phyloP scores from a whole-genome alignment of 2,329 filamentous ascomycete species.

The Pseudogymnoascus sp. region DNA sequence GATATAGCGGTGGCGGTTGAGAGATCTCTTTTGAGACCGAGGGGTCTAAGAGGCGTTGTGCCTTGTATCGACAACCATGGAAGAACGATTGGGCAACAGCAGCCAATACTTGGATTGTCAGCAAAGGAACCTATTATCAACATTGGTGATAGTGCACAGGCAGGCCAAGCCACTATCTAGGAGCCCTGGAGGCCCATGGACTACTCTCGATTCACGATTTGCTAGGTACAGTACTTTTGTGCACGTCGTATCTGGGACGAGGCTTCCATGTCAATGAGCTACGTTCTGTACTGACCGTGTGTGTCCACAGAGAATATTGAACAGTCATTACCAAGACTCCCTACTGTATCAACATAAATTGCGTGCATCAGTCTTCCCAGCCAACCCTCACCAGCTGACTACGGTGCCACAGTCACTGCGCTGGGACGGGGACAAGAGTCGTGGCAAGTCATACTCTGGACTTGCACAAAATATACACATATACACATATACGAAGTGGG shows the following conservation, averaged over 20 bases:
- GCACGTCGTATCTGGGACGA: background rate
- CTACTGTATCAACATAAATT: background rate
- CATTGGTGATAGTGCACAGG: background rate
- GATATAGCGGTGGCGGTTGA: background rate
- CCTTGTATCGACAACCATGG: background rate
- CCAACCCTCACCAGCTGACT: background rate
- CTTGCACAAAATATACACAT: background rate
- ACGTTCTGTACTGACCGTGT: background rate
- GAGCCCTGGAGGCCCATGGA: background rate
- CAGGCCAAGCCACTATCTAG: background rate
- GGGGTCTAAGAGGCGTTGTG: background rate
- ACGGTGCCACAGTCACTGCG: background rate
- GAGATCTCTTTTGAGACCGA: background rate
- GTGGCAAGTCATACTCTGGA: background rate
- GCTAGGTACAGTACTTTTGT: background rate
- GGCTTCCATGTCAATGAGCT: background rate
- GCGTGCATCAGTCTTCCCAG: background rate
- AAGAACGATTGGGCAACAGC: background rate
- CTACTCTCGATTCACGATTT: background rate
- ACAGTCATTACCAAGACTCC: background rate
- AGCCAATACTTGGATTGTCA: background rate
- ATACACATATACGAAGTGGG: background rate
- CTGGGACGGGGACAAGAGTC: background rate
- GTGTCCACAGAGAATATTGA: background rate
- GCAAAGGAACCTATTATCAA: background rate